Evolutionary conservation across 2,329 filamentous ascomycete genomes (phyloP).

Genomic region (Diaporthe amygdali): DNA sequence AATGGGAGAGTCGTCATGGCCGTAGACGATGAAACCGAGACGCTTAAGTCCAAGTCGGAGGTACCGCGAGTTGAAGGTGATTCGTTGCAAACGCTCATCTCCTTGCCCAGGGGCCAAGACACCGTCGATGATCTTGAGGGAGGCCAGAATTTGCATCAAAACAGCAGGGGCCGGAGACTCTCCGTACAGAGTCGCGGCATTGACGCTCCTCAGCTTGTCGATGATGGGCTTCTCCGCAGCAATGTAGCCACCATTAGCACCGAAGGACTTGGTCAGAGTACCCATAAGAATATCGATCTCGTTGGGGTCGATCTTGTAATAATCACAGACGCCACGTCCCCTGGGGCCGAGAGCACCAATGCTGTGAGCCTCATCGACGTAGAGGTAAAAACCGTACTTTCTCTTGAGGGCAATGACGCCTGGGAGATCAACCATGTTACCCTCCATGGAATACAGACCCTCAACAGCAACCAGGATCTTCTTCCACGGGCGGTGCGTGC

Average conservation of each 20-base stretch:
- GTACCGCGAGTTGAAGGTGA: constrained; percentile 98
- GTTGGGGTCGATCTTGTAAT: constrained; percentile 86
- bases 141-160: constrained; percentile 86
- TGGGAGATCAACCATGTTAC: constrained; percentile 97
- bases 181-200: constrained; percentile 84
- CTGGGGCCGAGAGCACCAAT: constrained; percentile 88
- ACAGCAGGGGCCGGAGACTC: constrained; percentile 89
- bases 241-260: constrained; percentile 95
- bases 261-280: constrained; percentile 97
- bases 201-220: constrained; percentile 85
- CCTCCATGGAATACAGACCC: constrained; percentile 99
- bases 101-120: constrained; percentile 90
- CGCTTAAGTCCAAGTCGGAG: constrained; percentile 97
- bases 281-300: constrained; percentile 98
- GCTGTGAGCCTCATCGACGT: constrained; percentile 95
- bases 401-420: constrained; percentile 85
- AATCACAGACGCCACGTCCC: constrained; percentile 95
- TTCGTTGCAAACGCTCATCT: constrained; percentile 91
- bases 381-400: constrained; percentile 96
- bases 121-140: constrained; percentile 87
- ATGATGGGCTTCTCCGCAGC: constrained; percentile 89
- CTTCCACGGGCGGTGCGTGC: constrained; percentile 99
- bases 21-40: constrained; percentile 94
- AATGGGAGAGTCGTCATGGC: constrained; percentile 97
- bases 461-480: constrained; percentile 98